Conservation (phyloP, 805 yeast species). For the Candida orba region DNA sequence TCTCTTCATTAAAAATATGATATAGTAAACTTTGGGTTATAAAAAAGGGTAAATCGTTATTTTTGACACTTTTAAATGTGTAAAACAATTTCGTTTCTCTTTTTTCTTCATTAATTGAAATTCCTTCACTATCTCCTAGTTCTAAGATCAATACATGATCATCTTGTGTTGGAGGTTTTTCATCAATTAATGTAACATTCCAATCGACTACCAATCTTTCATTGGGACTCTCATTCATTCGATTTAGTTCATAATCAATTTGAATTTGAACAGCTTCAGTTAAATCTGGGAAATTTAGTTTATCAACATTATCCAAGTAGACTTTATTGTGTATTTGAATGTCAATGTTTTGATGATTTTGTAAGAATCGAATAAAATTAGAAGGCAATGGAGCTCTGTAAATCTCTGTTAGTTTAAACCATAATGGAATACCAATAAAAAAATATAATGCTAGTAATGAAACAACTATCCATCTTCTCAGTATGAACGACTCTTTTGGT, state of each 20-base stretch:
- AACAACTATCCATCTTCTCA: slow-evolving; percentile 18
- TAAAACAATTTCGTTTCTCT: slow-evolving; percentile 36
- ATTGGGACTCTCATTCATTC: slow-evolving; percentile 11
- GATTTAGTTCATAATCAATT: slow-evolving; percentile 34
- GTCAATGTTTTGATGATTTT: slow-evolving; percentile 35
- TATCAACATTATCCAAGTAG: slow-evolving; percentile 31
- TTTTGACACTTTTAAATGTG: slow-evolving; percentile 37
- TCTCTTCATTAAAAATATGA: slow-evolving; percentile 38
- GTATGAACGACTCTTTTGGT: slow-evolving; percentile 12
- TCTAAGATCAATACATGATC: slow-evolving; percentile 32
- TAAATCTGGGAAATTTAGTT: slow-evolving; percentile 60
- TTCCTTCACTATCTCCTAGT: slow-evolving; percentile 35
- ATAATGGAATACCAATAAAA: slow-evolving; percentile 32
- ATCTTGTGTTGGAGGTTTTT: slow-evolving; percentile 16
- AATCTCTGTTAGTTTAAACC: slow-evolving; percentile 35
- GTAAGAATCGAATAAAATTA: slow-evolving; percentile 28
- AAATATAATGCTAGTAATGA: slow-evolving; percentile 23
- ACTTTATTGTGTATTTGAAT: slow-evolving; percentile 37
- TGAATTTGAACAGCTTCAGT: slow-evolving; percentile 46
- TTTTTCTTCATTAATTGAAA: slow-evolving; percentile 34
- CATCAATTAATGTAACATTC: slow-evolving; percentile 25
- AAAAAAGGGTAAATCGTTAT: slow-evolving; percentile 57
- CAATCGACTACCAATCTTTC: slow-evolving; percentile 26
- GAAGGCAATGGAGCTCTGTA: slow-evolving; percentile 34
- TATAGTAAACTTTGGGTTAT: slow-evolving; percentile 46